Percentiles rank a stretch among this genome's conserved stretches.
Conservation (phyloP, 2,329 filamentous ascomycete genomes). For the Teratosphaeria epicoccoides region DNA sequence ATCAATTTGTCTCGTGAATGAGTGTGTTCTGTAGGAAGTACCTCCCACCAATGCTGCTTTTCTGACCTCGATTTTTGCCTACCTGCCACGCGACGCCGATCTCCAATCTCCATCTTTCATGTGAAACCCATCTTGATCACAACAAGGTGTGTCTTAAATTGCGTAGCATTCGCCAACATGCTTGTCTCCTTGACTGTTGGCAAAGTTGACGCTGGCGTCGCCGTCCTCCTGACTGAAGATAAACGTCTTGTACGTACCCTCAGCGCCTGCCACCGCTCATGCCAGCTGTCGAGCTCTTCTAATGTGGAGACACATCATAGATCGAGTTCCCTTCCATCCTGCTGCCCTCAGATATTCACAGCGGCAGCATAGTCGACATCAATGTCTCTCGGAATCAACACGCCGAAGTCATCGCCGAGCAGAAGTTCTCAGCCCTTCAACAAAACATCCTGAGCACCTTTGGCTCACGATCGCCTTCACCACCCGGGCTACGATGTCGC, state of each 20-base stretch:
- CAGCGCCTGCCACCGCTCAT: constrained; percentile 1
- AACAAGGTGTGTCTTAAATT: background rate
- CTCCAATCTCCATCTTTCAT: background rate
- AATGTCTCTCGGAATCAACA: constrained; percentile 76
- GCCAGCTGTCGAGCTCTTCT: constrained; percentile 4
- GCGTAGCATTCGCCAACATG: constrained; percentile 48
- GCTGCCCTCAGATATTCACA: constrained; percentile 86
- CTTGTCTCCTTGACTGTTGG: constrained; percentile 95
- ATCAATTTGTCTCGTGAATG: too few species aligned
- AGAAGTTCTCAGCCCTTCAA: constrained; percentile 75
- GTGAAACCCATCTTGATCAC: background rate
- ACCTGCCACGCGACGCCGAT: background rate
- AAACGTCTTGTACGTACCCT: constrained; percentile 69
- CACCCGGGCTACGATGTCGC: constrained; percentile 76
- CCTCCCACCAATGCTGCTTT: too few species aligned
- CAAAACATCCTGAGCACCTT: constrained; percentile 78
- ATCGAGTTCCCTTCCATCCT: constrained; percentile 98
- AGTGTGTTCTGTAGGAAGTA: too few species aligned
- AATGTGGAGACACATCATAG: constrained; percentile 39
- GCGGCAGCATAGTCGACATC: constrained; percentile 96
- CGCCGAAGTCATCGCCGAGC: constrained; percentile 65
- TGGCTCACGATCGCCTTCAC: constrained; percentile 63
- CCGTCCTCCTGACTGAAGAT: constrained; percentile 90
- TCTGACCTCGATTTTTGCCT: background rate
- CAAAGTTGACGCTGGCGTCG: constrained; percentile 98